Evolutionary conservation across 2,329 filamentous ascomycete genomes (phyloP).

Genomic region (Fusarium chuoi): DNA sequence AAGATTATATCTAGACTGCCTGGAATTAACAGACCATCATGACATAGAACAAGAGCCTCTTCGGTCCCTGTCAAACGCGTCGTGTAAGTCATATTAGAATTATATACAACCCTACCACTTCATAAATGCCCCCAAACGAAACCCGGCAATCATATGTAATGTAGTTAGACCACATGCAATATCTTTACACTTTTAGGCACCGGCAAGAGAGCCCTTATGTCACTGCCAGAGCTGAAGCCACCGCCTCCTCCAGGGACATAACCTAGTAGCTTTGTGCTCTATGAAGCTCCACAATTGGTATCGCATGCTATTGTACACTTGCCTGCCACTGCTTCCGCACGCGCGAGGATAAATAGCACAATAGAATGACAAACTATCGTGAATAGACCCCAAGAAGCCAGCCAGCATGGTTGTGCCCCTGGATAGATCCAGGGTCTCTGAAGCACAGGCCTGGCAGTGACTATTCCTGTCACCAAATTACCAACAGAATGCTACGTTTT

Average conservation of each 20-base stretch:
- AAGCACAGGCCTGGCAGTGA: background rate
- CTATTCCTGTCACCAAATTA: background rate
- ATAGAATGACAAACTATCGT: background rate
- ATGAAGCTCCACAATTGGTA: constrained; percentile 41
- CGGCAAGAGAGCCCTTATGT: background rate
- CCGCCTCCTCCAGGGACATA: constrained; percentile 35
- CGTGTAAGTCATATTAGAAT: constrained; percentile 21
- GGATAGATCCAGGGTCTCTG: background rate
- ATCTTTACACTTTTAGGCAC: background rate
- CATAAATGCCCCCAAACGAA: background rate
- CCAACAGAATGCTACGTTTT: background rate
- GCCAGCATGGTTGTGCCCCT: background rate
- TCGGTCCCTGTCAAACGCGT: background rate
- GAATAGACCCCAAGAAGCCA: background rate
- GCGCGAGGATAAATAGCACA: background rate
- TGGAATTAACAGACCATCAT: background rate
- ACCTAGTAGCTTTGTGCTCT: constrained; percentile 44
- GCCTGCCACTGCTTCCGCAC: background rate
- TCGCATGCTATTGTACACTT: background rate
- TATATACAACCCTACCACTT: background rate
- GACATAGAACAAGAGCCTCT: constrained; percentile 29
- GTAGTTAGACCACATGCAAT: background rate
- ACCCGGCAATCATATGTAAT: background rate
- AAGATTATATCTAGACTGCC: background rate
- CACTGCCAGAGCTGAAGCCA: background rate